phyloP scores from a whole-genome alignment of 139 green algal genomes.

The Auxenochlorella pyrenoidosa region DNA sequence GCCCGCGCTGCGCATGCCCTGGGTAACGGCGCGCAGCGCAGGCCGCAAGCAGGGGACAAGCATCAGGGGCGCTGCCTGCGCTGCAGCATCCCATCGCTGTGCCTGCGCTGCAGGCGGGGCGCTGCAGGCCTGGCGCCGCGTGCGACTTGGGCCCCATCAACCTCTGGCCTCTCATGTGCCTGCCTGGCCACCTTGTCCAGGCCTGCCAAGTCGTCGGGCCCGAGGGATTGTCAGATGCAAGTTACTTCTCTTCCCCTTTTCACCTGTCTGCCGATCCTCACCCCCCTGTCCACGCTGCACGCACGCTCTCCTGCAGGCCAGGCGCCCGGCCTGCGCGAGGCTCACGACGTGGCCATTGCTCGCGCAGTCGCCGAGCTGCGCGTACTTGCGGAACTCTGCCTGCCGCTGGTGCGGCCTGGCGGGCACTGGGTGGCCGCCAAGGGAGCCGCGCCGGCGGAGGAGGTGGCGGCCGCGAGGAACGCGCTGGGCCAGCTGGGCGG shows the following conservation, averaged over 20 bases:
- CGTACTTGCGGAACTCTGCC: slow-evolving; percentile 90
- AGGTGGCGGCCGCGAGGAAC: slow-evolving; percentile 60
- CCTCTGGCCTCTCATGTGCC: too few species aligned
- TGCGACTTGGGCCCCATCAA: too few species aligned
- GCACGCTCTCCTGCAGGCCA: background rate
- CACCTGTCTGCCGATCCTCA: too few species aligned
- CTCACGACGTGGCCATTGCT: slow-evolving; percentile 79
- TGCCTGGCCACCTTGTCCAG: too few species aligned
- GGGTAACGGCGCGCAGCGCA: background rate
- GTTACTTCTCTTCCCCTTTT: too few species aligned
- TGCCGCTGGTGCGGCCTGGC: slow-evolving; percentile 83
- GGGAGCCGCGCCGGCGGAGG: slow-evolving; percentile 68
- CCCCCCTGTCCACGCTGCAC: background rate
- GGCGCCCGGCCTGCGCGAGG: slow-evolving; percentile 51
- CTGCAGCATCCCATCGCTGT: too few species aligned
- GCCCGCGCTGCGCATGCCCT: background rate
- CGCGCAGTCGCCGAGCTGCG: slow-evolving; percentile 87
- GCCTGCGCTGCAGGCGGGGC: too few species aligned
- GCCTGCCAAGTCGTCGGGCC: too few species aligned
- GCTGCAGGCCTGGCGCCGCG: too few species aligned
- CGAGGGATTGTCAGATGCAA: too few species aligned
- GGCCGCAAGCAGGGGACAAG: too few species aligned
- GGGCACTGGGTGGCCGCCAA: slow-evolving; percentile 90
- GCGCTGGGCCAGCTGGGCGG: slow-evolving; percentile 76
- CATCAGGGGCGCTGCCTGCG: too few species aligned